These are phyloP conservation scores for Tylopilus intermedius DNA, from an alignment of 768 basidiomycete species.

Conservation along the genomic window DNA sequence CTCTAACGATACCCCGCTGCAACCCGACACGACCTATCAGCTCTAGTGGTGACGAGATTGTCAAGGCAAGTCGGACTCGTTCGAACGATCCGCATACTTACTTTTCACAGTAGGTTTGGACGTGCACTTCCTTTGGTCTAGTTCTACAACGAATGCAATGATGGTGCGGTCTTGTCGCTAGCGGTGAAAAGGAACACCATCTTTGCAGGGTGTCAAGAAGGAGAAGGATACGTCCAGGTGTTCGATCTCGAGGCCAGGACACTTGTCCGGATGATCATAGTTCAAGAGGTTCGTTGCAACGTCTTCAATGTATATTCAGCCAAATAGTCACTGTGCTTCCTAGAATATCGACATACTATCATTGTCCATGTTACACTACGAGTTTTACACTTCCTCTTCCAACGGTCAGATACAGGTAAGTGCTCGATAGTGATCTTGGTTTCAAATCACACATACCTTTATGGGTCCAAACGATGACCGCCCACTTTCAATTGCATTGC, in stretches of 20 bases:
- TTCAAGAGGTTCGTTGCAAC: conserved; percentile 57
- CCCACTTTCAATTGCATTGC: conserved; percentile 80
- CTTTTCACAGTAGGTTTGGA: conserved; percentile 53
- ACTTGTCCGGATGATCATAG: conserved; percentile 78
- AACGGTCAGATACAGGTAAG: conserved; percentile 66
- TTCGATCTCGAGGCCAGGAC: conserved; percentile 89
- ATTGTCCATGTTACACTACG: conserved; percentile 62
- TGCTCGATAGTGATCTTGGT: background rate
- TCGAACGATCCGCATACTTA: background rate
- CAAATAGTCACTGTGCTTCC: background rate
- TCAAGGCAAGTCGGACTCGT: conserved; percentile 56
- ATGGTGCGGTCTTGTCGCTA: conserved; percentile 82
- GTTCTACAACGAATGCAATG: conserved; percentile 53
- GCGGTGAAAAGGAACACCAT: conserved; percentile 71
- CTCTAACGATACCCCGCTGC: conserved; percentile 26
- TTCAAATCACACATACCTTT: background rate
- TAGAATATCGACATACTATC: conserved; percentile 80
- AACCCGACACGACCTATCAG: conserved; percentile 32
- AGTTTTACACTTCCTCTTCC: conserved; percentile 63
- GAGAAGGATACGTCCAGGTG: conserved; percentile 84
- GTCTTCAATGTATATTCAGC: background rate
- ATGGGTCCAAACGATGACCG: conserved; percentile 61
- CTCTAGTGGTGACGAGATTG: conserved; percentile 83
- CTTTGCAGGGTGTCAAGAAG: conserved; percentile 79
- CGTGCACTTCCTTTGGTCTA: conserved; percentile 44